Percentiles rank a stretch among this genome's conserved stretches.
Conservation (phyloP, 139 green algal genomes). For the Closterium sp. region DNA sequence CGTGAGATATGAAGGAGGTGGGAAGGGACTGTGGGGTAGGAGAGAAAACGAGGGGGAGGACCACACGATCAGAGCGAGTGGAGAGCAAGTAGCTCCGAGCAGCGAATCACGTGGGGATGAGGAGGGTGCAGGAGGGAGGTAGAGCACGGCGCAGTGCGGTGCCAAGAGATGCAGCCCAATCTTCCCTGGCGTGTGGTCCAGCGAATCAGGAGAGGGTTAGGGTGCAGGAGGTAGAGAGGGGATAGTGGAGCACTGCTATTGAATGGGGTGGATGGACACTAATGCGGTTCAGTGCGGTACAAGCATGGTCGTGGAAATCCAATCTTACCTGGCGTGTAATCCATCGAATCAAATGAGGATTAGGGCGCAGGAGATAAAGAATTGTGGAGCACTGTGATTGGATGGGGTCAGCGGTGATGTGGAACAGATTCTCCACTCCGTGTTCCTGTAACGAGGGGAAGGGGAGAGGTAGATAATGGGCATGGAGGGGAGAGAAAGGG, state of each 20-base stretch:
- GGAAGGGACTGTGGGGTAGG: not conserved
- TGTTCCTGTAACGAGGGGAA: conserved; percentile 68
- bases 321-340: not conserved
- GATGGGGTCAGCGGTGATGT: conserved; percentile 33
- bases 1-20: not conserved
- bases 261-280: too few species aligned
- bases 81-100: too few species aligned
- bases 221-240: not conserved
- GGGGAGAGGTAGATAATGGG: too few species aligned
- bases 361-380: not conserved
- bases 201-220: not conserved
- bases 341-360: not conserved
- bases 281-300: too few species aligned
- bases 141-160: not conserved
- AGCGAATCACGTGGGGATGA: not conserved
- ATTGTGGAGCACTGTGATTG: conserved; percentile 6
- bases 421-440: conserved; percentile 59
- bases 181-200: not conserved
- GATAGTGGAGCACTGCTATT: conserved; percentile 2
- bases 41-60: too few species aligned
- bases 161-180: too few species aligned
- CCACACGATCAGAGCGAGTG: too few species aligned
- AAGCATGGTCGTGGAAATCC: too few species aligned
- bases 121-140: not conserved
- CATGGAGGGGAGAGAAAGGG: not conserved